Conservation (phyloP, 2,329 filamentous ascomycete species). For the Elsinoe batatas region DNA sequence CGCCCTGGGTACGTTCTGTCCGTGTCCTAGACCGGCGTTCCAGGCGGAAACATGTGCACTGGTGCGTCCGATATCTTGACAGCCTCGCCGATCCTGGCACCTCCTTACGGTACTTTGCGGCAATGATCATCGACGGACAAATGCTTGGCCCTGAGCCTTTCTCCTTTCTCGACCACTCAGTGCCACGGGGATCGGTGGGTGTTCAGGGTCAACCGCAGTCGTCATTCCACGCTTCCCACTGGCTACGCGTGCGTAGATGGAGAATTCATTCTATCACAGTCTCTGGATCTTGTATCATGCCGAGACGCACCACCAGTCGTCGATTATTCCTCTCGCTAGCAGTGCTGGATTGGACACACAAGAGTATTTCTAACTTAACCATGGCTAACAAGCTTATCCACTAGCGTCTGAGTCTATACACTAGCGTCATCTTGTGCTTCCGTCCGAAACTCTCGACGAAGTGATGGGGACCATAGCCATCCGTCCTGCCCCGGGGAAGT, state of each 20-base stretch:
- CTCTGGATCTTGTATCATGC: no score
- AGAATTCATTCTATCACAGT: neutral
- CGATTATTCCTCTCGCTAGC: no score
- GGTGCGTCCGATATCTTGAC: constrained; percentile 4
- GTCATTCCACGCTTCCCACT: neutral
- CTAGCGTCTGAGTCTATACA: neutral
- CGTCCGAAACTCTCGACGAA: neutral
- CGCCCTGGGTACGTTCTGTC: neutral
- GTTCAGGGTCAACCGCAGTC: neutral
- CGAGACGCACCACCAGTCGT: no score
- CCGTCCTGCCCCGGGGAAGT: neutral
- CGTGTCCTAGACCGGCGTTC: constrained; percentile 1
- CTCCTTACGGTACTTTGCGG: neutral
- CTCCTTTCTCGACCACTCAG: neutral
- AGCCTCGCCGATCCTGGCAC: constrained; percentile 10
- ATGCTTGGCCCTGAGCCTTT: neutral
- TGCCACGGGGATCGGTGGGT: constrained; percentile 3
- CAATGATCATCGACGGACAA: neutral
- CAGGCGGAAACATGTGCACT: constrained; percentile 2
- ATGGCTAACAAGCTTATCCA: neutral
- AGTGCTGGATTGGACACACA: no score
- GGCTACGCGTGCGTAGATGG: neutral
- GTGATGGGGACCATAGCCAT: neutral
- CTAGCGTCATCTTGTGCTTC: constrained; percentile 6
- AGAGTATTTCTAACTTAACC: no score